Percentiles rank a stretch among this genome's conserved stretches.
phyloP scores from a whole-genome alignment of 2,329 filamentous ascomycete species.

The Cercospora berteroae region DNA sequence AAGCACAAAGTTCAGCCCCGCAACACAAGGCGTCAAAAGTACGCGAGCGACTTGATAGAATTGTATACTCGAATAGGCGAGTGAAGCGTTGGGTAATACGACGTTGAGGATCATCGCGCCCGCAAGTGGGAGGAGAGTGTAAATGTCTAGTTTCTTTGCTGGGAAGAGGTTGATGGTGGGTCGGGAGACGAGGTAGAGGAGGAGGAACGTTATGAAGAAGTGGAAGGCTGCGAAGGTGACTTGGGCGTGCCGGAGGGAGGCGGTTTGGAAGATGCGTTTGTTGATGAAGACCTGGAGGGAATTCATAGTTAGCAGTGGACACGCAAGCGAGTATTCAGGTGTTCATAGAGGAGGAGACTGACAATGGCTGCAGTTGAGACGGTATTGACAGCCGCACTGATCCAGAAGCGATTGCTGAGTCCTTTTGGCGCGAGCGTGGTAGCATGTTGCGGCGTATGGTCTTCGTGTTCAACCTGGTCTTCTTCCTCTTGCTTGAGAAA shows the following conservation, averaged over 20 bases:
- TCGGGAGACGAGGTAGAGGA: slow-evolving; percentile 61
- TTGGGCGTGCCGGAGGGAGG: slow-evolving; percentile 60
- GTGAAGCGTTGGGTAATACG: slow-evolving; percentile 65
- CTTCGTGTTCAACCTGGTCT: too few species aligned
- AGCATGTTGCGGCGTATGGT: not conserved
- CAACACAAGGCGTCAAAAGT: slow-evolving; percentile 64
- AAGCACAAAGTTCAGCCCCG: slow-evolving; percentile 62
- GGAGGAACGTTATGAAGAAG: slow-evolving; percentile 64
- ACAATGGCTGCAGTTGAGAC: slow-evolving; percentile 28
- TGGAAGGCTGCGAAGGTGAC: slow-evolving; percentile 67
- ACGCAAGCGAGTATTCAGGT: too few species aligned
- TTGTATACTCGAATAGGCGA: slow-evolving; percentile 66
- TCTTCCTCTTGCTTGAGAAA: slow-evolving; percentile 23
- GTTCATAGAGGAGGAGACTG: slow-evolving; percentile 8
- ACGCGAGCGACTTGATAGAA: slow-evolving; percentile 71
- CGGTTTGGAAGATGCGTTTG: slow-evolving; percentile 66
- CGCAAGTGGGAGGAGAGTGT: slow-evolving; percentile 62
- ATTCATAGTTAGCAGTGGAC: too few species aligned
- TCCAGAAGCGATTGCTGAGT: slow-evolving; percentile 24
- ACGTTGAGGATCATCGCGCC: slow-evolving; percentile 68
- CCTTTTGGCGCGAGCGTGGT: not conserved
- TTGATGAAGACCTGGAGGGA: slow-evolving; percentile 64
- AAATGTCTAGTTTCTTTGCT: slow-evolving; percentile 55
- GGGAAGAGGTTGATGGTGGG: slow-evolving; percentile 59
- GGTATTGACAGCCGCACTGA: slow-evolving; percentile 26